phyloP scores from a whole-genome alignment of 495 filamentous ascomycete species.

The Aspergillus saccharolyticus region DNA sequence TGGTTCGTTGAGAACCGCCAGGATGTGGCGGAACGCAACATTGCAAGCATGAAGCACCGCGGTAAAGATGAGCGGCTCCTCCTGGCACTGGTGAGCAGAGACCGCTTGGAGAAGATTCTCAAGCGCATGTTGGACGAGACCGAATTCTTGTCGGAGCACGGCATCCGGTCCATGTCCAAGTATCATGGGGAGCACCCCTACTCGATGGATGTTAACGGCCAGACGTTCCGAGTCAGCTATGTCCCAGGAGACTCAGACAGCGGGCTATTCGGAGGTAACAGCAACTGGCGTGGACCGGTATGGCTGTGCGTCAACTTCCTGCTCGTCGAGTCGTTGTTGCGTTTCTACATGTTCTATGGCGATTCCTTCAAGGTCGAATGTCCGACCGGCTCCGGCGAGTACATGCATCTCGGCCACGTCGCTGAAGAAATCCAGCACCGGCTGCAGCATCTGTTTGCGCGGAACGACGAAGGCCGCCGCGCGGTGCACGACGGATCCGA shows the following conservation, averaged over 20 bases:
- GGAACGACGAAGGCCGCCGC: constrained; percentile 75
- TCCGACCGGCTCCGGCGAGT: constrained; percentile 86
- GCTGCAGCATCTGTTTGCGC: constrained; percentile 83
- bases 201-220: constrained; percentile 92
- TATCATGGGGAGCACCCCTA: constrained; percentile 85
- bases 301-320: constrained; percentile 97
- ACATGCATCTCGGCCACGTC: constrained; percentile 95
- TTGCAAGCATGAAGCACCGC: constrained; percentile 80
- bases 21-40: constrained; percentile 85
- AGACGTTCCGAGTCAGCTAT: constrained; percentile 82
- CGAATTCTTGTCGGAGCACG: constrained; percentile 85
- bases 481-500: constrained; percentile 81
- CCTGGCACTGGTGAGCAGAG: constrained; percentile 81
- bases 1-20: constrained; percentile 88
- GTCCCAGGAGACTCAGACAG: constrained; percentile 93
- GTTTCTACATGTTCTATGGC: constrained; percentile 95
- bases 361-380: constrained; percentile 84
- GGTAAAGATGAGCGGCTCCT: constrained; percentile 86
- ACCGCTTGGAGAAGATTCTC: constrained; percentile 78
- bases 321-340: constrained; percentile 82
- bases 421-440: constrained; percentile 95
- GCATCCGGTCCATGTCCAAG: constrained; percentile 91
- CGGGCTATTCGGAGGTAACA: constrained; percentile 91
- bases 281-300: constrained; percentile 92
- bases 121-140: constrained; percentile 89